Evolutionary conservation across 345 rosid species (phyloP).

Genomic region (Noccaea bulbosa): DNA sequence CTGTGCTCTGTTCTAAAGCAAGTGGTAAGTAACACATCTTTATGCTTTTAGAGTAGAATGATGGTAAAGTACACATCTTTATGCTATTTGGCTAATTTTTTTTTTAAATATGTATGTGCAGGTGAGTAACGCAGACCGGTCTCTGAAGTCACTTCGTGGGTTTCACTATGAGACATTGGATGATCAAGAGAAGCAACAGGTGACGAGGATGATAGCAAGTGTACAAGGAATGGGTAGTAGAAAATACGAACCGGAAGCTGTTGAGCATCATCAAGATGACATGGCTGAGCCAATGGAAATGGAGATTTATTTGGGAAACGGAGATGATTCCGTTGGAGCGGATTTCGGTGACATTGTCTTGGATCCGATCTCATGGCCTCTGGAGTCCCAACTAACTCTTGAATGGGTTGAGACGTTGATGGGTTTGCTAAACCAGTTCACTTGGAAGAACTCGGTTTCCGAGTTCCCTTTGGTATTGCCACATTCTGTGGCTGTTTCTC

Average conservation of each 20-base stretch:
- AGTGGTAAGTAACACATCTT: conserved; percentile 36
- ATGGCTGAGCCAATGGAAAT: conserved; percentile 40
- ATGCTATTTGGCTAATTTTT: not conserved
- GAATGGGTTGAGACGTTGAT: conserved; percentile 51
- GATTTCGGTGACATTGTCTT: conserved; percentile 41
- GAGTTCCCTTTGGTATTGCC: conserved; percentile 43
- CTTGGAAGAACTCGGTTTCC: conserved; percentile 45
- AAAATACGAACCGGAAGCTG: conserved; percentile 40
- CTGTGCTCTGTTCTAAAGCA: conserved; percentile 49
- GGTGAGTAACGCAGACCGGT: conserved; percentile 46
- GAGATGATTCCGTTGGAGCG: conserved; percentile 36
- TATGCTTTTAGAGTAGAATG: not conserved
- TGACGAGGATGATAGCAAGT: conserved; percentile 38
- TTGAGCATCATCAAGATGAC: conserved; percentile 37
- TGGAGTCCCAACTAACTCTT: conserved; percentile 41
- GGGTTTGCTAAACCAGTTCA: conserved; percentile 43
- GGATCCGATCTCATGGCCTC: conserved; percentile 51
- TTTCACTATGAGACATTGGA: conserved; percentile 44
- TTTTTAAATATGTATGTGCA: conserved; percentile 13
- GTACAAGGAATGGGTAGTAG: conserved; percentile 46
- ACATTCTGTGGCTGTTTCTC: conserved; percentile 41
- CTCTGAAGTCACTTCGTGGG: conserved; percentile 43
- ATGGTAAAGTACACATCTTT: not conserved
- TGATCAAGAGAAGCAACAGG: conserved; percentile 41
- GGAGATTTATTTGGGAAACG: conserved; percentile 46